Evolutionary conservation across 805 yeast genomes (phyloP), one percentile per base, ranked within the genome.

Genomic region (Lachancea meyersii): DNA sequence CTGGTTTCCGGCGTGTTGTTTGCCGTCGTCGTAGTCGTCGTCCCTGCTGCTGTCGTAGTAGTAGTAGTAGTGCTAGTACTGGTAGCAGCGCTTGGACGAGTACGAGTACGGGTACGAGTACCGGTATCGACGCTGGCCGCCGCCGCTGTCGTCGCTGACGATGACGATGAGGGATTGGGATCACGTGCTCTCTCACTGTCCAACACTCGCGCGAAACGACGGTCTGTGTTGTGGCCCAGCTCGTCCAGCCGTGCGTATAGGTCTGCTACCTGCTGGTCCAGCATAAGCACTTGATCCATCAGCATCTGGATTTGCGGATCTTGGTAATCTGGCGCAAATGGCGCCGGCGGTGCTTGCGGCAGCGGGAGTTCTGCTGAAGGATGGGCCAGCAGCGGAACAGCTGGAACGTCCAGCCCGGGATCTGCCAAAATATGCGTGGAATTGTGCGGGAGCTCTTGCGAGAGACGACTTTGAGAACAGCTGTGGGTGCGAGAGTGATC

Each of bases 261-360:
- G 13, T 36, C 40, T 13, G 40, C 40, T 9, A 36, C 33, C 18
- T 28, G 40, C 24, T 33, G 33, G 24, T 36, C 40, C 13, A 36
- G 33, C 26, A 27, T 36, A 16, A 36, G 33, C 20, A 36, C 40
- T 19, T 36, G 40, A 23, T 36, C 40, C 40, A 36, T 36, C 18
- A 36, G 33, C 26, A 36, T 3, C 40, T 36, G 40, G 8, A 36
- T 36, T 19, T 36, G 40, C 26, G 40, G 40, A 18, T 36, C 40
- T 10, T 28, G 16, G 23, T 36, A 36, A 20, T 26, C 40, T 19
- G 40, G 40, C 8, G 40, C 40, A 21, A 36, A 36, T 4, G 40
- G 40, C 9, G 33, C 24, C 18, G 26, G 40, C 33, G 40, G 26
- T 11, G 26, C 24, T 11, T 19, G 40, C 33, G 40, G 26, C n/a